A percentile compares a stretch with the other conserved stretches of the same genome.
Evolutionary conservation across 2,329 filamentous ascomycete genomes (phyloP).

Genomic region (Aspergillus versicolor): DNA sequence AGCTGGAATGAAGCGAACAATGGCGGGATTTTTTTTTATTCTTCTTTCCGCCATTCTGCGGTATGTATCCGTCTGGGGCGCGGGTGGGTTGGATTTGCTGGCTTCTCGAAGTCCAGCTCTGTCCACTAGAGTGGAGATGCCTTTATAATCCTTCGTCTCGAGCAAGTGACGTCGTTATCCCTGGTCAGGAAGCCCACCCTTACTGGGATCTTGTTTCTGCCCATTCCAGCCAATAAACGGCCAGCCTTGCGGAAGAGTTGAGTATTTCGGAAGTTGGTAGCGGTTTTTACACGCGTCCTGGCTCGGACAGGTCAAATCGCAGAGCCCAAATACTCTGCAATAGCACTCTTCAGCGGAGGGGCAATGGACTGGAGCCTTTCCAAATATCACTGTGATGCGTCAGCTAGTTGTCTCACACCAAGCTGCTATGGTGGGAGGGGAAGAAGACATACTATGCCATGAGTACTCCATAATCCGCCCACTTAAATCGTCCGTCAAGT

Average conservation of each 20-base stretch:
- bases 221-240: constrained; percentile 56
- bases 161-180: constrained; percentile 14
- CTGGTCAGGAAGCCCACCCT: constrained; percentile 29
- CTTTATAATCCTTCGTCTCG: neutral
- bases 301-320: constrained; percentile 45
- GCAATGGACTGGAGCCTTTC: constrained; percentile 59
- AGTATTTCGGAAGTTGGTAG: constrained; percentile 59
- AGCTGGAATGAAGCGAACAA: neutral
- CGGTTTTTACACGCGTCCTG: constrained; percentile 53
- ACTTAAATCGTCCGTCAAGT: constrained; percentile 49
- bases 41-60: neutral
- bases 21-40: no score
- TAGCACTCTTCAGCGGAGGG: constrained; percentile 63
- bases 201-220: constrained; percentile 34
- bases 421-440: constrained; percentile 14
- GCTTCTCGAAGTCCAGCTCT: neutral
- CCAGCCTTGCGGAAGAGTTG: constrained; percentile 62
- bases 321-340: constrained; percentile 66
- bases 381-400: constrained; percentile 55
- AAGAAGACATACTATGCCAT: constrained; percentile 54
- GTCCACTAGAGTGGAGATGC: neutral
- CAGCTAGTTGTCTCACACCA: neutral
- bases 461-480: constrained; percentile 58
- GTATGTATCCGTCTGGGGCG: neutral
- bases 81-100: neutral